A percentile compares a stretch with the other conserved stretches of the same genome.
phyloP scores from a whole-genome alignment of 306 rosid species.

The Glycyrrhiza uralensis region DNA sequence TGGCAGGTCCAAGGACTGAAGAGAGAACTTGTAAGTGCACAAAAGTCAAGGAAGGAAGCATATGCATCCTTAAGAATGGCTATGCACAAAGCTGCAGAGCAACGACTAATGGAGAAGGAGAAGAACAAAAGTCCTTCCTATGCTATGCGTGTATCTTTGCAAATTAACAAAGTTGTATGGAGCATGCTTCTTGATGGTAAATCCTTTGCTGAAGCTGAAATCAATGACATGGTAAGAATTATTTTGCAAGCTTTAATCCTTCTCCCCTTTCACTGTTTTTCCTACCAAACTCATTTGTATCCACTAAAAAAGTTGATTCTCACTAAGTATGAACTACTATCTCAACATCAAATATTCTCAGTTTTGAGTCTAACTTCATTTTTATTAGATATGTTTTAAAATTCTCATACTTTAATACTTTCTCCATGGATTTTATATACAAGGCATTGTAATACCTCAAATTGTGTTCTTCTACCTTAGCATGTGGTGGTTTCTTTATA shows the following conservation, averaged over 20 bases:
- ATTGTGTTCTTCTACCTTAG: not conserved
- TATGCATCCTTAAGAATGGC: slow-evolving; percentile 67
- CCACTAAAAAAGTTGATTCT: not conserved
- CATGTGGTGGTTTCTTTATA: not conserved
- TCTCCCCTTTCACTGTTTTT: not conserved
- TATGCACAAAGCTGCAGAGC: slow-evolving; percentile 74
- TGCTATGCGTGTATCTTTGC: slow-evolving; percentile 84
- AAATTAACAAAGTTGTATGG: slow-evolving; percentile 91
- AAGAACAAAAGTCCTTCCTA: slow-evolving; percentile 87
- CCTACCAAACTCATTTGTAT: not conserved
- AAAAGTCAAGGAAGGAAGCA: slow-evolving; percentile 72
- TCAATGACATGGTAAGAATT: slow-evolving; percentile 89
- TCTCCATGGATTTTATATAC: not conserved
- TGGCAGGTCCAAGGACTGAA: slow-evolving; percentile 89
- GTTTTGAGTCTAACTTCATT: not conserved
- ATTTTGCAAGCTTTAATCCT: slow-evolving; percentile 8
- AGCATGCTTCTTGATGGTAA: slow-evolving; percentile 96
- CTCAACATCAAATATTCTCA: not conserved
- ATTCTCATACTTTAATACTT: not conserved
- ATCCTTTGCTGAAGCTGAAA: slow-evolving; percentile 90
- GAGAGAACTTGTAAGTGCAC: slow-evolving; percentile 65
- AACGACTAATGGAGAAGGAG: slow-evolving; percentile 80
- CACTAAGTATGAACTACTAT: not conserved
- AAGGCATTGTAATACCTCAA: not conserved
- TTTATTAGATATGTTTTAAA: not conserved